Conservation (phyloP, 352 stramenopile species). For the Blastocystis sp. region DNA sequence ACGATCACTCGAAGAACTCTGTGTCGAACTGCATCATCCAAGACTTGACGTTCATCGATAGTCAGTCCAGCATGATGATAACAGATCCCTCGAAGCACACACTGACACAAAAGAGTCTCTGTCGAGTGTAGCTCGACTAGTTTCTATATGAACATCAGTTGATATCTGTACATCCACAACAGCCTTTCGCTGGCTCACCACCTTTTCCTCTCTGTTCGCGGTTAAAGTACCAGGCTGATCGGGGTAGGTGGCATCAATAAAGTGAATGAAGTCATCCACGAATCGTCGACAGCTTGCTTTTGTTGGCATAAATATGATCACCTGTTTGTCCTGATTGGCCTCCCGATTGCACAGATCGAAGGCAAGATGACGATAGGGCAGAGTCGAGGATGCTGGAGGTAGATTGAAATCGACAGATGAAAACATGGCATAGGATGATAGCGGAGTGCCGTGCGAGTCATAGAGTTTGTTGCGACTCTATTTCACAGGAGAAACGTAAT, state of each 20-base stretch:
- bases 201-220: neutral
- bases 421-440: neutral
- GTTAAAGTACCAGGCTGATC: neutral
- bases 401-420: neutral
- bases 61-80: slow-evolving; percentile 66
- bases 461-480: slow-evolving; percentile 59
- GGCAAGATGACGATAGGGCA: neutral
- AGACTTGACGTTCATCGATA: slow-evolving; percentile 62
- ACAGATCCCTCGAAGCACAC: slow-evolving; percentile 62
- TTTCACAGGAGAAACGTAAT: neutral
- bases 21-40: slow-evolving; percentile 65
- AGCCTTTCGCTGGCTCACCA: neutral
- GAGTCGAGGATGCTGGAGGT: neutral
- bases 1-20: slow-evolving; percentile 62
- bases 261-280: neutral
- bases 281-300: neutral
- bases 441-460: neutral
- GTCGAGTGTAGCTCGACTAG: neutral
- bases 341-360: neutral
- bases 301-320: slow-evolving; percentile 28
- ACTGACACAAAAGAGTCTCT: neutral
- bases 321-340: slow-evolving; percentile 35
- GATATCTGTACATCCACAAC: neutral
- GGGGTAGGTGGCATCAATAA: neutral
- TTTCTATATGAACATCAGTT: neutral